Conservation (phyloP, 352 stramenopile species). For the Globisporangium spinosum region DNA sequence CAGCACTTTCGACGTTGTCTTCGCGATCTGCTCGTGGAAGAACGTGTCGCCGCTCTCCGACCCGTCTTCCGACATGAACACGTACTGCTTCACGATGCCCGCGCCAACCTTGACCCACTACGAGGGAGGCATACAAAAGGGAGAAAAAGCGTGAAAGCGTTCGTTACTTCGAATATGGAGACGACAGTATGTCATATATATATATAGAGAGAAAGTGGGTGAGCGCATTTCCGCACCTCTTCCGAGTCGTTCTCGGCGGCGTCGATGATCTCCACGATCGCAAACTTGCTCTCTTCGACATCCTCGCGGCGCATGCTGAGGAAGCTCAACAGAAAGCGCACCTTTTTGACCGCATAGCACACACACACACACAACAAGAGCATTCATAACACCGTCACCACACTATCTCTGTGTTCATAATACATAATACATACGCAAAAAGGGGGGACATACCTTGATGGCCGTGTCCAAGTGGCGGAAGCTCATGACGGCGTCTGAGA, state of each 20-base stretch:
- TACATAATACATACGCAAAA: too few relatives aligned
- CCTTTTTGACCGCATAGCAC: slow-evolving; percentile 16
- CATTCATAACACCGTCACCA: not conserved
- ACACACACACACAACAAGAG: not conserved
- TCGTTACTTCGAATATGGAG: not conserved
- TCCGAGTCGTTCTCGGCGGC: slow-evolving; percentile 56
- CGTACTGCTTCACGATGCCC: slow-evolving; percentile 67
- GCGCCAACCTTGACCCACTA: slow-evolving; percentile 64
- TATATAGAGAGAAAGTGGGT: not conserved
- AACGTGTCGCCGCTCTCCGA: slow-evolving; percentile 45
- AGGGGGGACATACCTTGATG: slow-evolving; percentile 41
- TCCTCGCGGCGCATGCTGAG: slow-evolving; percentile 58
- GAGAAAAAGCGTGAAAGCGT: not conserved
- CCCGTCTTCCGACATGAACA: slow-evolving; percentile 42
- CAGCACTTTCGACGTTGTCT: slow-evolving; percentile 42
- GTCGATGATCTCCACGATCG: slow-evolving; percentile 46
- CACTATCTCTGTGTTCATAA: not conserved
- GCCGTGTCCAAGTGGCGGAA: slow-evolving; percentile 62
- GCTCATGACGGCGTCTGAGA: slow-evolving; percentile 51
- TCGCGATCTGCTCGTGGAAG: slow-evolving; percentile 54
- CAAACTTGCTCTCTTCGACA: slow-evolving; percentile 42
- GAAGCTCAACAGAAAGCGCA: slow-evolving; percentile 61
- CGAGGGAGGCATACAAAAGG: not conserved
- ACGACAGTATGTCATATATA: not conserved
- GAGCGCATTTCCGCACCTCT: slow-evolving; percentile 28